These are phyloP conservation scores for Quercus berberidifolia DNA, from an alignment of 306 rosid genomes.

Conservation along the genomic window DNA sequence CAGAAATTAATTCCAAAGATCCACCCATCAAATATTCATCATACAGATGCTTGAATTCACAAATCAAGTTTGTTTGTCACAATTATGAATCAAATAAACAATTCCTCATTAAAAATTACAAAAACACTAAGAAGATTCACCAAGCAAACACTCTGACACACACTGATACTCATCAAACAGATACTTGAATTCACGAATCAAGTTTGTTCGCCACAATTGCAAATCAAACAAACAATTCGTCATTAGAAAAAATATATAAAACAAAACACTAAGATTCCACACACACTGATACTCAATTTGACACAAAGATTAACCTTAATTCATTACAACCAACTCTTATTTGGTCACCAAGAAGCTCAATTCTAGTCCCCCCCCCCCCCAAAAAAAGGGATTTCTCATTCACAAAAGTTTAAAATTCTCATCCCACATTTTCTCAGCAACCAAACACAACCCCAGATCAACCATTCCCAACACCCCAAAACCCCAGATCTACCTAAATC, in stretches of 20 bases:
- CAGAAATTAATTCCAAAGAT: no score
- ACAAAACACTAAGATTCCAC: neutral
- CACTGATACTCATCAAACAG: neutral
- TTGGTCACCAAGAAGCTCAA: neutral
- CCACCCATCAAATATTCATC: no score
- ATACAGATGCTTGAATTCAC: no score
- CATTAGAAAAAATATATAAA: neutral
- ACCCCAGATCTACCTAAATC: slow-evolving; percentile 47
- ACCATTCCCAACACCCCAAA: neutral
- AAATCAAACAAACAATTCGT: neutral
- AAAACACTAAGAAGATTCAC: neutral
- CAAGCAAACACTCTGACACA: neutral
- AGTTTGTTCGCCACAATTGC: neutral
- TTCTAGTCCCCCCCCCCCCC: no score
- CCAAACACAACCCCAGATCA: slow-evolving; percentile 21
- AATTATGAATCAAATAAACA: neutral
- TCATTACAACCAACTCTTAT: neutral
- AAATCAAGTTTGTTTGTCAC: no score
- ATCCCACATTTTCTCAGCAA: neutral
- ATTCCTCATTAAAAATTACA: neutral
- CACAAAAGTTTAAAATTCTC: neutral
- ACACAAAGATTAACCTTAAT: neutral
- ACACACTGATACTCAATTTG: neutral
- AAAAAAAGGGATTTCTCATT: neutral
- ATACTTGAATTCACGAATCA: no score